phyloP scores from a whole-genome alignment of 2,329 filamentous ascomycete species.

The Venturia pyrina region DNA sequence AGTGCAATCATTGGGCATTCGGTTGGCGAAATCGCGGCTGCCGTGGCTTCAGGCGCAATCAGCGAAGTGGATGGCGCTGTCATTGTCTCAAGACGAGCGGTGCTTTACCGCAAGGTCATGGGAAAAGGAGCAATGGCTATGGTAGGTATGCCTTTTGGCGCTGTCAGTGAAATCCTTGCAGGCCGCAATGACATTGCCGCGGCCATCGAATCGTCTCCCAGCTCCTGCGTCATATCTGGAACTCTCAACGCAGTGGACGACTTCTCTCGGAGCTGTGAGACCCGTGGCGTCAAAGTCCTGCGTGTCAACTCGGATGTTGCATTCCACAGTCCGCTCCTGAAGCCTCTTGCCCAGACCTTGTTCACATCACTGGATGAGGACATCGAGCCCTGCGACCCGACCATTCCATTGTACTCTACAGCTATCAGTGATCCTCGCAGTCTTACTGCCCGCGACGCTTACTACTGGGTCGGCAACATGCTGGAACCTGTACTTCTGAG shows the following conservation, averaged over 20 bases:
- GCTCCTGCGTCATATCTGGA: conserved; percentile 1
- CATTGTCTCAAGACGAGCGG: not conserved
- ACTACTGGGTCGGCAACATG: not conserved
- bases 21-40: not conserved
- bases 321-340: not conserved
- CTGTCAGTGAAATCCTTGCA: not conserved
- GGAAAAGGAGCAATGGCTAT: not conserved
- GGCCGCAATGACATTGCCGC: not conserved
- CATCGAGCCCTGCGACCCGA: not conserved
- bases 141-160: not conserved
- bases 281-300: not conserved
- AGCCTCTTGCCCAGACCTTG: not conserved
- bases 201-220: conserved; percentile 2
- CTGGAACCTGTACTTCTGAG: not conserved
- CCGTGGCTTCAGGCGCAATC: not conserved
- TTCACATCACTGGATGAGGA: not conserved
- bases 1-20: not conserved
- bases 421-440: not conserved
- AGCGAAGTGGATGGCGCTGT: not conserved
- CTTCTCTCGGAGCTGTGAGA: not conserved
- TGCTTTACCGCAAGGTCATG: not conserved
- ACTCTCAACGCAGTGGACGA: not conserved
- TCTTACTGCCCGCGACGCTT: not conserved
- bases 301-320: not conserved
- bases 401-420: not conserved